Conservation (phyloP, 129 eudicot genomes). For the Smallanthus sonchifolius region DNA sequence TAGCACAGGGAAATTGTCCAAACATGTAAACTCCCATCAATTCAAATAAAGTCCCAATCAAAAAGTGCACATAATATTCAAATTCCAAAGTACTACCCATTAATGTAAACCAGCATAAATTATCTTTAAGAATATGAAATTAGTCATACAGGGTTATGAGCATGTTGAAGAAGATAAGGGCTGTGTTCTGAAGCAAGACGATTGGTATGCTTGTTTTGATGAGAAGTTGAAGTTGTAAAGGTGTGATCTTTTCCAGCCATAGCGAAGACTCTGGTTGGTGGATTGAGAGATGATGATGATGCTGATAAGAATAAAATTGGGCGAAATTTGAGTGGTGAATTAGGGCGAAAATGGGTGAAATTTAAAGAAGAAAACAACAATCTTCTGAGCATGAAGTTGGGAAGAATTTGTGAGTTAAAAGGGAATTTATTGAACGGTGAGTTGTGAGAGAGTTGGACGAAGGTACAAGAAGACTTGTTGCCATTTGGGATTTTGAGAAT, state of each 20-base stretch:
- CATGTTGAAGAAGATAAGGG: conserved; percentile 98
- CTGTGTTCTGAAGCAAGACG: conserved; percentile 92
- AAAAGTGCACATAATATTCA: not conserved
- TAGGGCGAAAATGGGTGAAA: conserved; percentile 27
- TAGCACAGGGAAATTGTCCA: conserved; percentile 15
- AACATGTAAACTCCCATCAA: not conserved
- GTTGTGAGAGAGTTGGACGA: conserved; percentile 11
- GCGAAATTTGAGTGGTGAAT: conserved; percentile 8
- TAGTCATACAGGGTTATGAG: conserved; percentile 80
- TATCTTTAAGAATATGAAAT: not conserved
- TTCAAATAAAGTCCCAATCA: not conserved
- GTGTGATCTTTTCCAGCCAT: conserved; percentile 62
- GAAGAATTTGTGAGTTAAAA: not conserved
- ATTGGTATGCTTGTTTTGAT: conserved; percentile 54
- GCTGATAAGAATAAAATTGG: conserved; percentile 31
- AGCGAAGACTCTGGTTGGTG: conserved; percentile 32
- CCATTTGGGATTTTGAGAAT: conserved; percentile 35
- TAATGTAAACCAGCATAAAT: not conserved
- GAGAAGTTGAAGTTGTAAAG: conserved; percentile 41
- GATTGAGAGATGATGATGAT: conserved; percentile 10
- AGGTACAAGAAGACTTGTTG: conserved; percentile 28
- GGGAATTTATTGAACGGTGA: conserved; percentile 7
- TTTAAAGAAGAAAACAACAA: conserved; percentile 33
- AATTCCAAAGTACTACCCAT: not conserved
- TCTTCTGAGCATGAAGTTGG: conserved; percentile 40